phyloP scores from a whole-genome alignment of 176 grass and related monocot genomes.

The Rhynchospora pubera region DNA sequence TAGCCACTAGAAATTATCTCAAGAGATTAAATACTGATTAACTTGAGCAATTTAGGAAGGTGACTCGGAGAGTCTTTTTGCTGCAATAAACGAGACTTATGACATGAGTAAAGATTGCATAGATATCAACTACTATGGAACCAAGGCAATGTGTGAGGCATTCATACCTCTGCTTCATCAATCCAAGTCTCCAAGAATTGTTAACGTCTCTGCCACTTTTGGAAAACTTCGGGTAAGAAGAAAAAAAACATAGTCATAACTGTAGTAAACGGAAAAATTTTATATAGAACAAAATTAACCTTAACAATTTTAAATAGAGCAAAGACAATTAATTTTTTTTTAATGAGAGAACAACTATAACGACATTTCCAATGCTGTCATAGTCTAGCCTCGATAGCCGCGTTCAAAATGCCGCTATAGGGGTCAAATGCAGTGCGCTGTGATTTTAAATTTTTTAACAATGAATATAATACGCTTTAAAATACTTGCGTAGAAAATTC shows the following conservation, averaged over 20 bases:
- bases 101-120: conserved; percentile 22
- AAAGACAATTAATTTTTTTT: too few species aligned
- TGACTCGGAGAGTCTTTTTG: background rate
- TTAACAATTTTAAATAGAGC: too few species aligned
- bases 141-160: conserved; percentile 25
- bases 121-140: conserved; percentile 48
- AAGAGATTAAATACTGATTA: background rate
- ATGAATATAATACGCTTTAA: too few species aligned
- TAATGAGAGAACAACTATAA: too few species aligned
- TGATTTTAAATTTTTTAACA: too few species aligned
- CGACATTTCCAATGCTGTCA: too few species aligned
- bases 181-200: conserved; percentile 32
- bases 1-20: background rate
- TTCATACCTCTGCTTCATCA: conserved; percentile 45
- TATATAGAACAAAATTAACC: too few species aligned
- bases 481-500: too few species aligned
- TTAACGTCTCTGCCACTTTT: conserved; percentile 26
- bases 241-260: background rate
- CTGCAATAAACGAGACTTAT: background rate
- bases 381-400: too few species aligned
- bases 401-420: too few species aligned
- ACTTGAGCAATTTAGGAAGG: background rate
- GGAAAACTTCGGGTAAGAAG: conserved; percentile 21
- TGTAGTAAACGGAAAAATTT: background rate
- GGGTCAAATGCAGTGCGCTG: too few species aligned